These are phyloP conservation scores for Trypanosoma scelopori DNA, from an alignment of 208 protist species.

Conservation along the genomic window DNA sequence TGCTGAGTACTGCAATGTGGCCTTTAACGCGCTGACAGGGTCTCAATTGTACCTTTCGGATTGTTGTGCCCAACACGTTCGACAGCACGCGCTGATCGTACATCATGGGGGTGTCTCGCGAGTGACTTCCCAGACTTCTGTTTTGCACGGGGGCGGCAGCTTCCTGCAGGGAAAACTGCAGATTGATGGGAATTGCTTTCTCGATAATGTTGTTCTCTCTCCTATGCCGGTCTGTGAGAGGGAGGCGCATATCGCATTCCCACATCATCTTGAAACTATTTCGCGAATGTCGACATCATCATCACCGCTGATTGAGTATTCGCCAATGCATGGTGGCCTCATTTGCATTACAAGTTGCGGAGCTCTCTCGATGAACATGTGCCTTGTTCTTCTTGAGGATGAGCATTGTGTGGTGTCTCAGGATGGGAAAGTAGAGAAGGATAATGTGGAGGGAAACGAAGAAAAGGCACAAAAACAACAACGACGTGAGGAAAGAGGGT, in stretches of 20 bases:
- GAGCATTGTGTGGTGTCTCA: background rate
- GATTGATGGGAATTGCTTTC: constrained; percentile 28
- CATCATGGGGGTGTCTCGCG: constrained; percentile 40
- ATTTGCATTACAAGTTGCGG: constrained; percentile 19
- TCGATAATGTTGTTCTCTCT: constrained; percentile 25
- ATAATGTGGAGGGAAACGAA: background rate
- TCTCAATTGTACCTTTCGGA: constrained; percentile 53
- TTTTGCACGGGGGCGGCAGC: background rate
- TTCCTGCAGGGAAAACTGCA: constrained; percentile 17
- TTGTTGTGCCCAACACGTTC: constrained; percentile 27
- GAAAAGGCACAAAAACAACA: too few species aligned
- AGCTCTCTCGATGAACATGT: constrained; percentile 21
- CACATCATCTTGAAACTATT: background rate
- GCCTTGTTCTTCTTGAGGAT: constrained; percentile 19
- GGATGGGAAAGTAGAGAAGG: background rate
- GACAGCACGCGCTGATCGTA: constrained; percentile 48
- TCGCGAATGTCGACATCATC: background rate
- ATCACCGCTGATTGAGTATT: background rate
- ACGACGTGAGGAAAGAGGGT: background rate
- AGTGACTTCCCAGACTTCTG: constrained; percentile 12
- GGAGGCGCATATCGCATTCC: background rate
- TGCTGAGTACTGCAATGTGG: constrained; percentile 47
- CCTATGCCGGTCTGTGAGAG: background rate
- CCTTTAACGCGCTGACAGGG: constrained; percentile 45
- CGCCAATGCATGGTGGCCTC: background rate